Evolutionary conservation across 306 rosid species (phyloP).

Genomic region (Dalbergia oliveri): DNA sequence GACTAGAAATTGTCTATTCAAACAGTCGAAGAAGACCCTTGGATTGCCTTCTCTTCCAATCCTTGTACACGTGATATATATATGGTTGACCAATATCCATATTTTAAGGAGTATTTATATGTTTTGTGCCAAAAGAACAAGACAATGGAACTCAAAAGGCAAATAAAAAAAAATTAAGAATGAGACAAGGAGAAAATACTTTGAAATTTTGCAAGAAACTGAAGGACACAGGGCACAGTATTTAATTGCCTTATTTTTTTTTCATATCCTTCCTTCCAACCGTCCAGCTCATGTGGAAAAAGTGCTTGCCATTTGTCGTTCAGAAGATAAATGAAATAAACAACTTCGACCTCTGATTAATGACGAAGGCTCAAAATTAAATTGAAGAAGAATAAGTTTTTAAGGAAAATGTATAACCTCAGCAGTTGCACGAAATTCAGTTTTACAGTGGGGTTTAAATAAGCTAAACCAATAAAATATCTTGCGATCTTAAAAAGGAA

Average conservation of each 20-base stretch:
- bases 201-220: constrained; percentile 27
- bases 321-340: background rate
- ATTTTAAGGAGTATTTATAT: background rate
- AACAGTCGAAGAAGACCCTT: constrained; percentile 33
- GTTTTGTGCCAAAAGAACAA: too few relatives aligned
- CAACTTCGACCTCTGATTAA: too few relatives aligned
- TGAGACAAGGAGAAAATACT: constrained; percentile 24
- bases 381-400: too few relatives aligned
- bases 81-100: background rate
- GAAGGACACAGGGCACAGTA: background rate
- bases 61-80: background rate
- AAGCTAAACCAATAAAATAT: too few relatives aligned
- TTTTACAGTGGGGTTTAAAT: too few relatives aligned
- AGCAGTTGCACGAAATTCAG: too few relatives aligned
- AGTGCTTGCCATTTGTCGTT: background rate
- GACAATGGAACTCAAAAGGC: background rate
- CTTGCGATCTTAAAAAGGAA: too few relatives aligned
- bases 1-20: constrained; percentile 8
- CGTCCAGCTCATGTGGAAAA: background rate
- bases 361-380: too few relatives aligned
- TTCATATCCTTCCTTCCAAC: background rate
- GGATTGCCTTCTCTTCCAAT: too few relatives aligned
- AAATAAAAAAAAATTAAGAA: background rate
- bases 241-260: background rate
- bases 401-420: too few relatives aligned